Conservation (phyloP, 306 rosid species). For the Quercus robur region DNA sequence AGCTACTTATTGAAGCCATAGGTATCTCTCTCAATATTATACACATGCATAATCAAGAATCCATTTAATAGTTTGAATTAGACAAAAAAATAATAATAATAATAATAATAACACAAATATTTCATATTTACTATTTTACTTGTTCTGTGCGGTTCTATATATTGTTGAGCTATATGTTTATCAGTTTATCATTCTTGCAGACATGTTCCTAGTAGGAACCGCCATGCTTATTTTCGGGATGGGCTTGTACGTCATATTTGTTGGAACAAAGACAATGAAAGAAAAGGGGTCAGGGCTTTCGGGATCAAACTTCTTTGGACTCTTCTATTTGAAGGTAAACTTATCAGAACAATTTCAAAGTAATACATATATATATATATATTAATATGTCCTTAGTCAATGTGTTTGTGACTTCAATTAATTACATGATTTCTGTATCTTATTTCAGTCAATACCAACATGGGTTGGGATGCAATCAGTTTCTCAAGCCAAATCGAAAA, state of each 20-base stretch:
- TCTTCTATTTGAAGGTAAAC: constrained; percentile 47
- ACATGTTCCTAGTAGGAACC: constrained; percentile 53
- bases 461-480: constrained; percentile 46
- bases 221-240: constrained; percentile 48
- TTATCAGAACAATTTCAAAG: background rate
- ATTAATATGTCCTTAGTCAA: background rate
- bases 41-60: no score
- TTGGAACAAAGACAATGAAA: constrained; percentile 25
- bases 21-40: constrained; percentile 15
- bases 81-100: no score
- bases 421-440: background rate
- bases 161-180: background rate
- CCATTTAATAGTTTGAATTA: background rate
- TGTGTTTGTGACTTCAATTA: no score
- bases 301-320: constrained; percentile 40
- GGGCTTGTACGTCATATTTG: constrained; percentile 47
- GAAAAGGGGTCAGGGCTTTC: constrained; percentile 19
- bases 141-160: background rate
- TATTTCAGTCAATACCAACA: constrained; percentile 36
- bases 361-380: no score
- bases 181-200: constrained; percentile 18
- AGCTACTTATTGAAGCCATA: constrained; percentile 50
- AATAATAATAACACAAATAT: background rate
- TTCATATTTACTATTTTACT: background rate
- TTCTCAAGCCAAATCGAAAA: constrained; percentile 42